A percentile compares a stretch with the other conserved stretches of the same genome.
These are phyloP conservation scores for Yamadazyma aaseri DNA, from an alignment of 1,139 yeast genomes.

Conservation along the genomic window DNA sequence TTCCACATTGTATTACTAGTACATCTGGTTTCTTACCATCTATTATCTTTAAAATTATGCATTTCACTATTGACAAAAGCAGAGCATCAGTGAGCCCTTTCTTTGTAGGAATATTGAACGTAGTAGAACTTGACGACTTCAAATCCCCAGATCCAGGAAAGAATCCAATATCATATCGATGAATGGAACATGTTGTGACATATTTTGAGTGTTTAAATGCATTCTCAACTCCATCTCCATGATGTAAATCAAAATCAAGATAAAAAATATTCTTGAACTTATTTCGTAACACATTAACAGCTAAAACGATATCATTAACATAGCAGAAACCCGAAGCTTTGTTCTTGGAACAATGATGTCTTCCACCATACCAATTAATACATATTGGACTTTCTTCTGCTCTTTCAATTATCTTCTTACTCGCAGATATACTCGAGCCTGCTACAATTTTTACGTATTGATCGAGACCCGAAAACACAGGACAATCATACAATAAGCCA, in stretches of 20 bases:
- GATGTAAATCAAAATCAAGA: slow-evolving; percentile 73
- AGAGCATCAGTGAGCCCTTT: slow-evolving; percentile 54
- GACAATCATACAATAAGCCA: slow-evolving; percentile 64
- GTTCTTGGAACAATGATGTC: slow-evolving; percentile 64
- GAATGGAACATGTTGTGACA: slow-evolving; percentile 64
- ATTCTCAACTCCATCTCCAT: slow-evolving; percentile 76
- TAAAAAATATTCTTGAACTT: slow-evolving; percentile 53
- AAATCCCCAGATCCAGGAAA: slow-evolving; percentile 69
- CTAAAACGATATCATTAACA: slow-evolving; percentile 62
- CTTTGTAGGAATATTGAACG: slow-evolving; percentile 55
- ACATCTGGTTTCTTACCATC: slow-evolving; percentile 45
- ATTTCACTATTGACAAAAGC: slow-evolving; percentile 34
- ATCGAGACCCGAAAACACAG: slow-evolving; percentile 53
- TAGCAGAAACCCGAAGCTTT: slow-evolving; percentile 75
- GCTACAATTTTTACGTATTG: slow-evolving; percentile 51
- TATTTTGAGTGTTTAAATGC: slow-evolving; percentile 59
- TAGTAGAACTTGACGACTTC: slow-evolving; percentile 22
- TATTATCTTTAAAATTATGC: slow-evolving; percentile 46
- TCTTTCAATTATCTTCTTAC: slow-evolving; percentile 26
- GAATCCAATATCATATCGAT: slow-evolving; percentile 64
- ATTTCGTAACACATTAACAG: slow-evolving; percentile 47
- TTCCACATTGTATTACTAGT: slow-evolving; percentile 66
- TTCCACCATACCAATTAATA: slow-evolving; percentile 78
- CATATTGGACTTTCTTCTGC: slow-evolving; percentile 32
- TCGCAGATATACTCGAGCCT: slow-evolving; percentile 59